Conservation (phyloP, 202 grass and related monocot species). For the Carex arenaria region DNA sequence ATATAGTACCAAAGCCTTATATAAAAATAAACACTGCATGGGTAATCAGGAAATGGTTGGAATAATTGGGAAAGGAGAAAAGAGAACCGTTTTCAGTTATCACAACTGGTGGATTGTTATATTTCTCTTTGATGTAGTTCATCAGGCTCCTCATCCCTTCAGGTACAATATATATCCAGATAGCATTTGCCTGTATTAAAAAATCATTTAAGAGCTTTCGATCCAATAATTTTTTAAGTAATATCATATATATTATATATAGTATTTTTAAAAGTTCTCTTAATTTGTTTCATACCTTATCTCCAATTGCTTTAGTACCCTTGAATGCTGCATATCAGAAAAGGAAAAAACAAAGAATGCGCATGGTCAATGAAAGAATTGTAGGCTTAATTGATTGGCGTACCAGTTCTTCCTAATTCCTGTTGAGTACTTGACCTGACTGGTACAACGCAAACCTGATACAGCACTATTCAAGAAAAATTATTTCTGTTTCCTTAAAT, state of each 20-base stretch:
- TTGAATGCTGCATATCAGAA: conserved; percentile 59
- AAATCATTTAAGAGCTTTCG: background rate
- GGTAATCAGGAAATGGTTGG: conserved; percentile 1
- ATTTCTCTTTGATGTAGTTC: conserved; percentile 86
- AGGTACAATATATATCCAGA: conserved; percentile 93
- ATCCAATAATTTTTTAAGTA: background rate
- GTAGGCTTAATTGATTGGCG: background rate
- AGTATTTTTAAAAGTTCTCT: background rate
- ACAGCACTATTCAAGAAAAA: background rate
- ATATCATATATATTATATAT: background rate
- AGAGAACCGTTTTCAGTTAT: conserved; percentile 78
- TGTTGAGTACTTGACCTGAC: background rate
- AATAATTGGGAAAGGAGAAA: background rate
- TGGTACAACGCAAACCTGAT: background rate
- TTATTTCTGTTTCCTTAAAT: background rate
- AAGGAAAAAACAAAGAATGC: background rate
- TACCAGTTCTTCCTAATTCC: background rate
- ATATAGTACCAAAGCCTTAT: background rate
- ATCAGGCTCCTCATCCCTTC: conserved; percentile 82
- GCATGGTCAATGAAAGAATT: background rate
- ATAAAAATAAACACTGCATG: background rate
- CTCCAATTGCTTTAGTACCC: conserved; percentile 53
- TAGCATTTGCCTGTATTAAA: conserved; percentile 52
- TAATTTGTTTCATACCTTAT: conserved; percentile 41
- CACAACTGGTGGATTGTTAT: conserved; percentile 59